These are phyloP conservation scores for Crocinoboletus sp. DNA, from an alignment of 1,284 basidiomycete species.

Conservation along the genomic window DNA sequence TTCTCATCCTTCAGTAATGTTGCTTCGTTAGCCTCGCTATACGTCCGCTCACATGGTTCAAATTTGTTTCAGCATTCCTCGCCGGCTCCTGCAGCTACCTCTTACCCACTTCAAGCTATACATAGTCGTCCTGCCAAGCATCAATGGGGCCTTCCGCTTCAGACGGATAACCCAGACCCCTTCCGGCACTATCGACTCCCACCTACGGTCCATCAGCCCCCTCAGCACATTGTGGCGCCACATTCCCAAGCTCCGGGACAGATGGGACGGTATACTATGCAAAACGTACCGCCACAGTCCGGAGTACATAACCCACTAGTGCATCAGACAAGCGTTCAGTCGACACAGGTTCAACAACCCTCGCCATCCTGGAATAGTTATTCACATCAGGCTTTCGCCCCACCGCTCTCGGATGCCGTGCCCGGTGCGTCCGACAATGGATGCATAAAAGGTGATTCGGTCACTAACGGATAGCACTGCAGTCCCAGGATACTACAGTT, in stretches of 20 bases:
- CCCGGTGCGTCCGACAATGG: conserved; percentile 14
- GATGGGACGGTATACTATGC: conserved; percentile 12
- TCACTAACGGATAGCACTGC: conserved; percentile 1
- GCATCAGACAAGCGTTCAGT: conserved; percentile 7
- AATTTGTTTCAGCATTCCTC: conserved; percentile 12
- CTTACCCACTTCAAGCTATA: conserved; percentile 1
- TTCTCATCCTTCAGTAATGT: conserved; percentile 16
- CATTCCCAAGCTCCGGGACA: conserved; percentile 3
- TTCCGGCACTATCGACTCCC: conserved; percentile 10
- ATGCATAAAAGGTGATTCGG: neutral
- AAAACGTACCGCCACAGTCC: conserved; percentile 7
- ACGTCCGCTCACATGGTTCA: conserved; percentile 6
- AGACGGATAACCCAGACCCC: neutral
- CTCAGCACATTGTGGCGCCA: neutral
- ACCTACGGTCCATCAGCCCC: neutral
- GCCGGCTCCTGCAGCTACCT: neutral
- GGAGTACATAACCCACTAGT: neutral
- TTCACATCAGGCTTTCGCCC: conserved; percentile 3
- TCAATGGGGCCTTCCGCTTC: conserved; percentile 4
- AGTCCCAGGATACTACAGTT: conserved; percentile 6
- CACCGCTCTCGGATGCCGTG: neutral
- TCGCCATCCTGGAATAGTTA: conserved; percentile 12
- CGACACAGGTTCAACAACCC: conserved; percentile 7
- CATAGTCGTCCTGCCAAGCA: neutral
- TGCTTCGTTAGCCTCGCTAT: neutral